phyloP scores from a whole-genome alignment of 768 basidiomycete species.

The Mycena chlorophos region DNA sequence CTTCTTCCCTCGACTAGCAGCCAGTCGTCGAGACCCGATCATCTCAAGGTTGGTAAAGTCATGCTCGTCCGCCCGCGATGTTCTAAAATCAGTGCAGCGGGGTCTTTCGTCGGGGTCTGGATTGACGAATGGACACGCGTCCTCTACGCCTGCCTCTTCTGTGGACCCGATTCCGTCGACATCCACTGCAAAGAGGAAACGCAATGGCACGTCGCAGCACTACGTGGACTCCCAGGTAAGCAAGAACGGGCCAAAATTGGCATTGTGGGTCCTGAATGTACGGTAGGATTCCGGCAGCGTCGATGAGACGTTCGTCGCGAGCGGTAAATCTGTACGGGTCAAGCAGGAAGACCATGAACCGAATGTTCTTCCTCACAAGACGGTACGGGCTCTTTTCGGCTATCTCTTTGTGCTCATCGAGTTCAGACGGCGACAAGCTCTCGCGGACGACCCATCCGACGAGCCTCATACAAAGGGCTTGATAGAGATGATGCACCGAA shows the following conservation, averaged over 20 bases:
- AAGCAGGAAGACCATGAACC: slow-evolving; percentile 18
- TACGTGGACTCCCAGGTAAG: slow-evolving; percentile 35
- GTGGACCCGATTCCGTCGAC: slow-evolving; percentile 34
- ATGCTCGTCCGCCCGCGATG: not conserved
- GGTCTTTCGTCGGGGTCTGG: not conserved
- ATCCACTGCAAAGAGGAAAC: slow-evolving; percentile 42
- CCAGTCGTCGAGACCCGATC: slow-evolving; percentile 7
- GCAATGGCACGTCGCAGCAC: slow-evolving; percentile 29
- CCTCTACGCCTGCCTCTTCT: slow-evolving; percentile 26
- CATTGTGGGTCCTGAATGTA: not conserved
- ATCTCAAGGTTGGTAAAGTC: not conserved
- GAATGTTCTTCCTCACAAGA: slow-evolving; percentile 1
- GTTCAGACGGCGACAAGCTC: slow-evolving; percentile 14
- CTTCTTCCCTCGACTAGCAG: not conserved
- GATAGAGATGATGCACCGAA: slow-evolving; percentile 23
- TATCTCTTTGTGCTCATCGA: slow-evolving; percentile 1
- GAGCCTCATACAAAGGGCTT: slow-evolving; percentile 31
- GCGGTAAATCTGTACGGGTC: slow-evolving; percentile 15
- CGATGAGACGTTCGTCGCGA: slow-evolving; percentile 14
- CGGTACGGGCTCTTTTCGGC: slow-evolving; percentile 9
- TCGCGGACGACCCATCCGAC: slow-evolving; percentile 21
- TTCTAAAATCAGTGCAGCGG: not conserved
- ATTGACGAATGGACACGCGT: slow-evolving; percentile 20
- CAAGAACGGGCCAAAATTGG: not conserved
- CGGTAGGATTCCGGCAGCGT: slow-evolving; percentile 16